Base-by-base conservation (phyloP, 2,329 filamentous ascomycete species). In the Talaromyces sp. region DNA sequence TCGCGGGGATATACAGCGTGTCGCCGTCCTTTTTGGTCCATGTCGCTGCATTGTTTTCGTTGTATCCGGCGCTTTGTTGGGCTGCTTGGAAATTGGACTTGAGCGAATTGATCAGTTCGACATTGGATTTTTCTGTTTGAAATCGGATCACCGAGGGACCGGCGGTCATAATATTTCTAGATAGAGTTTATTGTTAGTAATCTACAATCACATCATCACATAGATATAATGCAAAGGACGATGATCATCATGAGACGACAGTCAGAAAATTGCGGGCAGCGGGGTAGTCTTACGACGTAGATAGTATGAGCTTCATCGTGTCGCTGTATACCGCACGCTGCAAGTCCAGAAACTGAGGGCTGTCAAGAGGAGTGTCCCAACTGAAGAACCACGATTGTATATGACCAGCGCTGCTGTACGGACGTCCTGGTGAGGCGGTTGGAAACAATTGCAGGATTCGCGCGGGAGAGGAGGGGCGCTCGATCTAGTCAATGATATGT, bases 61-160 rank as follows among this genome's bases (percentile, higher is more conserved):
- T 60, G 30, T 53, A 53, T 72, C 75, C 57, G 72, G 78, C 63
- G 64, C 87, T 85, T 70, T 88, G 81, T 73, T 92, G 89, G 44
- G 90, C 89, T 33, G 88, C 86, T 59, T 86, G 75, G 74, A 98
- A 92, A 77, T 94, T 96, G 72, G 88, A 87, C 69, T 91, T 89
- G 18, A 99, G 85, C 3, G 92, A 91, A 71, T 92, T 93, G 66
- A 92, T 90, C 68, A 99, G 86, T 77, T 99, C 95, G 69, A 93
- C 88, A 74, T 98, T 98, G 60, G 94, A 97, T 73, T 93, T 92
- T 72, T 88, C 88, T 63, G 88, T 84, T 16, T 89, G 87, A 70
- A 90, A 91, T 65, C 91, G 88, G 75, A 96, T 89, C 65, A 96
- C 89, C 56, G 92, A 91, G 61, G 90, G 89, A 61, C 91, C 90